These are phyloP conservation scores for Acer campestre DNA, from an alignment of 345 rosid genomes.

Conservation along the genomic window DNA sequence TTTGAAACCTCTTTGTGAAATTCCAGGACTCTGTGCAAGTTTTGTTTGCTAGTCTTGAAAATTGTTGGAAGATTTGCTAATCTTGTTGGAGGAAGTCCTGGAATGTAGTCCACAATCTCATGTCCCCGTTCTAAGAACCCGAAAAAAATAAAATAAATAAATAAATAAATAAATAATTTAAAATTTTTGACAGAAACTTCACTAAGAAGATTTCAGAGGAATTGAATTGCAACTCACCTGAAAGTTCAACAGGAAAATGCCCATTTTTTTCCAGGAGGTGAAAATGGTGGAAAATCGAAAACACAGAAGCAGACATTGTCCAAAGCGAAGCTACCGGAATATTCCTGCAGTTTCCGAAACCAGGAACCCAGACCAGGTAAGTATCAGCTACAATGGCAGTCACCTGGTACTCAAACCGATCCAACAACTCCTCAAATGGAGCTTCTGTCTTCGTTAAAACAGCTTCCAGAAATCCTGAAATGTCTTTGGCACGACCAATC, in stretches of 20 bases:
- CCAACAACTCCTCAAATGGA: slow-evolving; percentile 53
- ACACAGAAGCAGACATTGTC: slow-evolving; percentile 36
- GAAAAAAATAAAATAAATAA: slow-evolving; percentile 21
- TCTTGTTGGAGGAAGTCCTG: slow-evolving; percentile 37
- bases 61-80: slow-evolving; percentile 27
- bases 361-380: slow-evolving; percentile 29
- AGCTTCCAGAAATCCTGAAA: slow-evolving; percentile 46
- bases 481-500: slow-evolving; percentile 31
- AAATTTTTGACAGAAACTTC: no score
- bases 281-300: slow-evolving; percentile 32
- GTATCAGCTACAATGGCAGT: slow-evolving; percentile 33
- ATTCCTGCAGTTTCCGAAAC: slow-evolving; percentile 30
- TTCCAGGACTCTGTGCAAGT: neutral
- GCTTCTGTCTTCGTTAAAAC: slow-evolving; percentile 43
- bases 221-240: slow-evolving; percentile 18
- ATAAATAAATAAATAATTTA: no score
- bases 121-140: slow-evolving; percentile 31
- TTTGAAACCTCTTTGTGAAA: neutral
- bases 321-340: slow-evolving; percentile 39
- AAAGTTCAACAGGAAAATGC: slow-evolving; percentile 13
- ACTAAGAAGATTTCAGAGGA: neutral
- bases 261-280: slow-evolving; percentile 13
- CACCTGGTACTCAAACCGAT: slow-evolving; percentile 26
- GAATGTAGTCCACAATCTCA: slow-evolving; percentile 39
- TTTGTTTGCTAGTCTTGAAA: slow-evolving; percentile 9